phyloP scores from a whole-genome alignment of 2,329 filamentous ascomycete genomes.

The Phoma herbarum region DNA sequence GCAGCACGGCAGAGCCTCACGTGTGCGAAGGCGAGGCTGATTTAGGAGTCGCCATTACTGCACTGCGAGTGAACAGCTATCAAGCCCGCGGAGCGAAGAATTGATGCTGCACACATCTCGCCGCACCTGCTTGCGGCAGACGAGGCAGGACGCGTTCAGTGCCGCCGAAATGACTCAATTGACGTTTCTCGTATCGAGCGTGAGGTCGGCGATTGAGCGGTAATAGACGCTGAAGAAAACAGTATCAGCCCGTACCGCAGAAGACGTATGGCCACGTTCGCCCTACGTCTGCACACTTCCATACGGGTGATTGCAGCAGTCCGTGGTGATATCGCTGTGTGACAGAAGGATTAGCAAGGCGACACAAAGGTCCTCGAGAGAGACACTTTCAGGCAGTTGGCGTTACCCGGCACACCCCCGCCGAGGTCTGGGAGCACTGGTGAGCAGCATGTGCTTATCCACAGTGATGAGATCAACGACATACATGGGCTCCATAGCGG shows the following conservation, averaged over 20 bases:
- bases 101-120: neutral
- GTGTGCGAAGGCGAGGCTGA: constrained; percentile 14
- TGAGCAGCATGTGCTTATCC: neutral
- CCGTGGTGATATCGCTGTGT: neutral
- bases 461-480: neutral
- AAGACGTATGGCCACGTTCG: neutral
- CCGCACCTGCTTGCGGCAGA: constrained; percentile 6
- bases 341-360: constrained; percentile 1
- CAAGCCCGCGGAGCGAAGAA: neutral
- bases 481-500: neutral
- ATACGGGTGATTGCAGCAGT: neutral
- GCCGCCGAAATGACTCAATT: constrained; percentile 3
- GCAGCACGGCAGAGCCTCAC: constrained; percentile 17
- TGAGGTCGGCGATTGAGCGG: neutral
- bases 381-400: neutral
- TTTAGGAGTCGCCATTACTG: neutral
- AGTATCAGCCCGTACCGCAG: neutral
- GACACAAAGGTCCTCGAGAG: neutral
- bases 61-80: neutral
- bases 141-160: neutral
- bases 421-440: neutral
- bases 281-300: neutral
- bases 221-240: neutral
- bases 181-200: constrained; percentile 1
- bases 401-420: neutral